A percentile compares a stretch with the other conserved stretches of the same genome.
Conservation (phyloP, 768 basidiomycete genomes). For the Termitomyces sp. region DNA sequence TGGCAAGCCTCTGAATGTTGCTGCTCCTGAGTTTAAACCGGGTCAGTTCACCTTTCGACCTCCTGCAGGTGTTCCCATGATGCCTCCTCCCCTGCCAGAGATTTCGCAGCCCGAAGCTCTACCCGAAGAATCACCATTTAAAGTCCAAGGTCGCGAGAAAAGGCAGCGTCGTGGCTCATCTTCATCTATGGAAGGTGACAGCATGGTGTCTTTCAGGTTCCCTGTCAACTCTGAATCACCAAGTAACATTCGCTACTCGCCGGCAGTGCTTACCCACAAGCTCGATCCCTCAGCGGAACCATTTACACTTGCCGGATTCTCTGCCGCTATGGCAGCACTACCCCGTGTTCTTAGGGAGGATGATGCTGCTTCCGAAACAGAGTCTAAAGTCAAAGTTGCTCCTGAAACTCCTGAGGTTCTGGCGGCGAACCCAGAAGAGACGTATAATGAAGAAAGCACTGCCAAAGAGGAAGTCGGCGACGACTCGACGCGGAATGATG, state of each 20-base stretch:
- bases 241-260: constrained; percentile 40
- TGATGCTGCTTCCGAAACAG: constrained; percentile 6
- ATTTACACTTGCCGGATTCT: constrained; percentile 69
- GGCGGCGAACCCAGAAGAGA: constrained; percentile 20
- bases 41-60: constrained; percentile 74
- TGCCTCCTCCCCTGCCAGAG: constrained; percentile 35
- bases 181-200: constrained; percentile 47
- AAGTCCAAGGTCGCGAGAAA: constrained; percentile 77
- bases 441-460: constrained; percentile 32
- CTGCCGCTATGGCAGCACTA: constrained; percentile 34
- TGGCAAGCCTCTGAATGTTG: constrained; percentile 72
- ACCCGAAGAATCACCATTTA: constrained; percentile 40
- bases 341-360: constrained; percentile 27
- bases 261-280: constrained; percentile 20
- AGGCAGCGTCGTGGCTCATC: constrained; percentile 59
- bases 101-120: constrained; percentile 27
- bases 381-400: neutral
- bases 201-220: constrained; percentile 77
- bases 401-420: constrained; percentile 11
- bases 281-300: constrained; percentile 51
- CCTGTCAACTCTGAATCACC: constrained; percentile 53
- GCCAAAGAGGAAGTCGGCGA: constrained; percentile 26
- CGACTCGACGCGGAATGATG: constrained; percentile 22
- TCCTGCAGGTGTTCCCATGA: constrained; percentile 60
- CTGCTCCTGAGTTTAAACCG: constrained; percentile 82